Evolutionary conservation across 208 protist species (phyloP).

Genomic region (Blechomonas ayalai): DNA sequence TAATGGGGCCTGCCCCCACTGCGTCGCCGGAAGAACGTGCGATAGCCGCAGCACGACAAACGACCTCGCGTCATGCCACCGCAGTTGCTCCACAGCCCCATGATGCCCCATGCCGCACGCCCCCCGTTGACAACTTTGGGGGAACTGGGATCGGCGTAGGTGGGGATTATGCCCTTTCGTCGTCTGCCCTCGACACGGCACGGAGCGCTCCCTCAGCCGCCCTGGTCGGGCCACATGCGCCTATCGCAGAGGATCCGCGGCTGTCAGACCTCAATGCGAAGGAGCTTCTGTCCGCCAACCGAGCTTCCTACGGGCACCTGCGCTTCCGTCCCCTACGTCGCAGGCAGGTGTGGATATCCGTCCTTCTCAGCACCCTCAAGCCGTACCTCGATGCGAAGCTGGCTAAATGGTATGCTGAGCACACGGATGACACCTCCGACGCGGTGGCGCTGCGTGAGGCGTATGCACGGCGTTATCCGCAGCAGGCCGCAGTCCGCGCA

Average conservation of each 20-base stretch:
- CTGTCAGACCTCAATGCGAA: constrained; percentile 13
- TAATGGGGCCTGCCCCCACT: constrained; percentile 41
- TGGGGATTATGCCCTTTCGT: no score
- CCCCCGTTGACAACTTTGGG: no score
- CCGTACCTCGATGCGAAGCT: constrained; percentile 49
- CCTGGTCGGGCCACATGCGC: no score
- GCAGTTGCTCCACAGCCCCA: no score
- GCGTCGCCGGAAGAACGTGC: constrained; percentile 40
- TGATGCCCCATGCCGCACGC: no score
- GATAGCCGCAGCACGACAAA: constrained; percentile 20
- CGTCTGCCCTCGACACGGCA: no score
- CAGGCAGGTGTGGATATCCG: constrained; percentile 28
- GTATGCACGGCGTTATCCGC: constrained; percentile 25
- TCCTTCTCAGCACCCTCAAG: constrained; percentile 50
- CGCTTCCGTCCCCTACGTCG: constrained; percentile 34
- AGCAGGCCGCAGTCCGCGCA: constrained; percentile 20
- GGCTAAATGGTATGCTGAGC: constrained; percentile 32
- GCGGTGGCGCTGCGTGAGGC: constrained; percentile 34
- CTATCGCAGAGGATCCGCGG: no score
- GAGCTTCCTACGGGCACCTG: constrained; percentile 60
- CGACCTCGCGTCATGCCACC: no score
- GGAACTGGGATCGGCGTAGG: no score
- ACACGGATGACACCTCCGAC: constrained; percentile 37
- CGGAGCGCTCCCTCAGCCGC: no score
- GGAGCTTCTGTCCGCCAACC: constrained; percentile 32